A percentile compares a stretch with the other conserved stretches of the same genome.
These are phyloP conservation scores for Amauroascus niger DNA, from an alignment of 2,329 filamentous ascomycete species.

Conservation along the genomic window DNA sequence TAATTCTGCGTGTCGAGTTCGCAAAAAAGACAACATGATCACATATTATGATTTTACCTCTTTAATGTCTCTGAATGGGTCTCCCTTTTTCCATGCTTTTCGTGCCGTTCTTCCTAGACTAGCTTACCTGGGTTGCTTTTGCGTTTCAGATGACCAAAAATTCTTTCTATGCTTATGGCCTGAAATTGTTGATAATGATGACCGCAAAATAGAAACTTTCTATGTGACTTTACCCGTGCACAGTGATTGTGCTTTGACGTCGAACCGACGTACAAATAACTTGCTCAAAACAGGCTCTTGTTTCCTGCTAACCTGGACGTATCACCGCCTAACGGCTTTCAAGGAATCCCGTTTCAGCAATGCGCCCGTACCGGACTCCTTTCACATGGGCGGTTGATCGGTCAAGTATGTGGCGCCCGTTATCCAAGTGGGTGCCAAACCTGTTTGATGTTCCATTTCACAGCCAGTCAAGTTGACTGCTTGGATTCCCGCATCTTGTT, in stretches of 20 bases:
- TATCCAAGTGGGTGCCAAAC: not conserved
- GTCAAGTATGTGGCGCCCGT: not conserved
- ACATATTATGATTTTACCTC: not conserved
- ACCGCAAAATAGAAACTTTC: conserved; percentile 12
- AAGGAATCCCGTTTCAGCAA: not conserved
- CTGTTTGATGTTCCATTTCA: not conserved
- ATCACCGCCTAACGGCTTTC: not conserved
- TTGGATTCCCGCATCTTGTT: not conserved
- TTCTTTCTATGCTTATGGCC: conserved; percentile 7
- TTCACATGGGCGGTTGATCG: not conserved
- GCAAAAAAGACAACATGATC: conserved; percentile 37
- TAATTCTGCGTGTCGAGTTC: conserved; percentile 46
- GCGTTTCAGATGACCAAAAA: conserved; percentile 9
- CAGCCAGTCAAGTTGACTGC: not conserved
- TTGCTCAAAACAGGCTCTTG: not conserved
- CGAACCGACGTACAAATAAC: not conserved
- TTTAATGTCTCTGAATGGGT: conserved; percentile 2
- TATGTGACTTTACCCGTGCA: not conserved
- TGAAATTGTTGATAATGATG: conserved; percentile 15
- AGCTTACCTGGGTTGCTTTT: not conserved
- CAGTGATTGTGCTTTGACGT: not conserved
- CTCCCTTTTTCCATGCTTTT: conserved; percentile 14
- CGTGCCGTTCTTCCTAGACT: conserved; percentile 1
- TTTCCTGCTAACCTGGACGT: not conserved
- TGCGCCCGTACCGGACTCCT: not conserved